Evolutionary conservation across 2,329 filamentous ascomycete species (phyloP), one percentile per base, ranked within the genome.

Genomic region (Hypoxylon sp.): DNA sequence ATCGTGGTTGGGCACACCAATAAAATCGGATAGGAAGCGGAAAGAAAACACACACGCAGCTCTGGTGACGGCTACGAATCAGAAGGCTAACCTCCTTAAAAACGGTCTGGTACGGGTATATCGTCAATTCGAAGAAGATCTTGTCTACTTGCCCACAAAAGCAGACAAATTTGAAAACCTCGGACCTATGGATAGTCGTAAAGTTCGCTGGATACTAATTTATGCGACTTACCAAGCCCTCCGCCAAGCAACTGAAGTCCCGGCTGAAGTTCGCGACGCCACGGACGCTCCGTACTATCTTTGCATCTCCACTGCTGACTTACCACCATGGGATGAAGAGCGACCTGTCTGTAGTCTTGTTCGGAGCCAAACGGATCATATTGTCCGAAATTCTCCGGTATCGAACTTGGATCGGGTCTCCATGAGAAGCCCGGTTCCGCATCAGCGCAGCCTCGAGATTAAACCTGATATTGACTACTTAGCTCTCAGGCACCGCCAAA

Each of bases 151-250:
- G 0, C 83, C 85, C 1, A 80, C 82, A 19, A 89, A 86, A 67
- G 80, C 82, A 0, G 87, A 91, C 64, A 88, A 87, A 63, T 66
- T 78, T 5, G 87, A 89, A 37, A 89, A 87, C 74, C 76, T 91
- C 0, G 85, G 87, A 0, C 80, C 88, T 10, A 82, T 85, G 8
- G 92, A 95, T 70, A 91, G 88, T 1, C 88, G 93, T 44, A 94
- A 94, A 78, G 87, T 94, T 14, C 86, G 92, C 42, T 96, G 92
- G 92, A 87, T 94, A 31, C 77, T 94, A 37, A 85, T 95, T 5
- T 95, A 95, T 74, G 86, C 89, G 17, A 85, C 89, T 3, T 86
- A 93, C 63, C 93, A 96, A 76, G 90, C 89, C n/a, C 84, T 96
- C 1, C 85, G 87, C 9, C 88, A 87, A 59, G 89, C 89, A 39